Base-by-base conservation (phyloP, 371 early-diverging fungal genomes). In the Entomophthora muscae region DNA sequence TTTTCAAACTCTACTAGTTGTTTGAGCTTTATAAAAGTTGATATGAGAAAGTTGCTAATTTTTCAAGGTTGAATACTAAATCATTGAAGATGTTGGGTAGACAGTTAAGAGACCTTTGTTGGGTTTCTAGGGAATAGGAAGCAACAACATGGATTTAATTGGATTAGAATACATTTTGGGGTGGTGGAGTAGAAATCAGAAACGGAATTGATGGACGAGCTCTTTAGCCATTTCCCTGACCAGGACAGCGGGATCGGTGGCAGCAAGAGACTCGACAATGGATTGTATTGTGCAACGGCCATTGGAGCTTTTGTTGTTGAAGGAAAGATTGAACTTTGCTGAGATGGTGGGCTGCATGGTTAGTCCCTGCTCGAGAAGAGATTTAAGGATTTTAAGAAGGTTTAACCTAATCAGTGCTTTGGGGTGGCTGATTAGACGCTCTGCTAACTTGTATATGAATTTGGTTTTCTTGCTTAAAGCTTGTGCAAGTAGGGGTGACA, bases 351-450 rank as follows among this genome's bases (percentile, higher is more conserved):
- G 53, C 29, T 64, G 53, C n/a, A n/a, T n/a, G 22, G 66, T 63
- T 17, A 70, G 72, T 52, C 70, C 68, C 7, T 63, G 70, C 27
- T 75, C 75, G 66, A 68, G 72, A 57, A 78, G 65, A 10, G 72
- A 68, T 22, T 67, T 67, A 7, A 78, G 64, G 28, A 78, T 76
- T 30, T 72, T 72, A n/a, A 78, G 65, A 52, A 78, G 57, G 59
- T 70, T 75, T 52, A 75, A 56, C 3, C 78, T 69, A 22, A 77
- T 78, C 0, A 75, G 67, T 24, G 79, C 72, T 32, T 78, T 78
- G 22, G 78, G 72, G 66, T 76, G 72, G 5, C 54, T 65, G 27
- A 51, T 23, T 0, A 78, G 67, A 1, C 73, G 58, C 26, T 72
- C 72, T 32, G 73, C 28, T 17, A 78, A 60, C 0, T 71, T 66